These are phyloP conservation scores for Krasilnikovozyma curviuscula DNA, from an alignment of 768 basidiomycete species.

Conservation along the genomic window DNA sequence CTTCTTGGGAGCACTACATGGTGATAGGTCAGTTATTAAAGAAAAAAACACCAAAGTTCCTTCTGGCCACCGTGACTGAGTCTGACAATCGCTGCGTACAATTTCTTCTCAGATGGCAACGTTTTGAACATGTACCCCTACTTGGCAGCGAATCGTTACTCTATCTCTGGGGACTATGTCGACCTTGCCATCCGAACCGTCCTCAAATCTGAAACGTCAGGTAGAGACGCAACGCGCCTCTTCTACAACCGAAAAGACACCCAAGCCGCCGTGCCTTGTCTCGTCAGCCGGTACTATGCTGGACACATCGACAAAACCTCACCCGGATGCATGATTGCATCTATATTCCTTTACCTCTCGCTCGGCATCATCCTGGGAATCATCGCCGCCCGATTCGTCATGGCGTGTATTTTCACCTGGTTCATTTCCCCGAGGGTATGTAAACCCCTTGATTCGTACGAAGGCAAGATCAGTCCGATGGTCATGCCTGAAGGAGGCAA, in stretches of 20 bases:
- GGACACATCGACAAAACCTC: conserved; percentile 94
- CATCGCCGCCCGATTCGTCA: conserved; percentile 74
- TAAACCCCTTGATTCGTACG: no score
- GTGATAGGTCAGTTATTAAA: no score
- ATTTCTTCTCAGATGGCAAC: no score
- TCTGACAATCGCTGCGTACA: no score
- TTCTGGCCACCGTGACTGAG: no score
- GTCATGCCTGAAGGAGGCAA: conserved; percentile 96
- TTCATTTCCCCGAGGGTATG: conserved; percentile 64
- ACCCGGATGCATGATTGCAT: conserved; percentile 83
- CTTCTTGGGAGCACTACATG: conserved; percentile 48
- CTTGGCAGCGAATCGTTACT: conserved; percentile 45
- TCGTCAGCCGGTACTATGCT: conserved; percentile 67
- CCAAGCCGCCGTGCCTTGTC: conserved; percentile 52
- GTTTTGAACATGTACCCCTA: conserved; percentile 88
- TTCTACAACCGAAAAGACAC: conserved; percentile 56
- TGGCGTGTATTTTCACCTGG: conserved; percentile 97
- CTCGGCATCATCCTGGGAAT: conserved; percentile 79
- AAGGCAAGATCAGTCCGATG: conserved; percentile 78
- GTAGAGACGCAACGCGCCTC: conserved; percentile 76
- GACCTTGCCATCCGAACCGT: conserved; percentile 66
- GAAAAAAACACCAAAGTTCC: no score
- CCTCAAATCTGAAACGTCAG: conserved; percentile 37
- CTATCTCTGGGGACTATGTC: conserved; percentile 53
- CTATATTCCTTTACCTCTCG: conserved; percentile 71